Evolutionary conservation across 331 rosid species (phyloP).

Genomic region (Prunus yedoensis): DNA sequence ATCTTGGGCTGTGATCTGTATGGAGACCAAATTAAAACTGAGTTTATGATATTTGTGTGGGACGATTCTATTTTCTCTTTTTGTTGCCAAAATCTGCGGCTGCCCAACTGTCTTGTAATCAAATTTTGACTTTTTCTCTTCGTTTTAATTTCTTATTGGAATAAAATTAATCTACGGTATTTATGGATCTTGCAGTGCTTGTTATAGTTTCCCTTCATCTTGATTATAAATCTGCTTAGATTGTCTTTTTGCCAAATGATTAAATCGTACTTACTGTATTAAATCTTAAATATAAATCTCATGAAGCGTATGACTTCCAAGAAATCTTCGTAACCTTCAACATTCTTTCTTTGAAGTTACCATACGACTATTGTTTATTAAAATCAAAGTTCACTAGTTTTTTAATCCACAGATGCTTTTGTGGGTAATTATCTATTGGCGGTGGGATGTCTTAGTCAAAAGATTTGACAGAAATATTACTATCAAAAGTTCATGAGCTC

Average conservation of each 20-base stretch:
- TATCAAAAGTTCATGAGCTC: background rate
- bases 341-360: background rate
- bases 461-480: background rate
- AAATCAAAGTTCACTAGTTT: background rate
- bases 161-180: slow-evolving; percentile 2
- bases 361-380: background rate
- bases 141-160: background rate
- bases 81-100: slow-evolving; percentile 11
- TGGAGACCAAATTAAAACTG: background rate
- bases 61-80: background rate
- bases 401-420: background rate
- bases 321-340: too few species aligned
- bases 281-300: too few species aligned
- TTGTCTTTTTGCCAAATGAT: background rate
- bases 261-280: background rate
- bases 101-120: slow-evolving; percentile 4
- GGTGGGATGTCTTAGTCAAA: background rate
- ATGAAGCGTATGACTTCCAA: too few species aligned
- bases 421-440: background rate
- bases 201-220: background rate
- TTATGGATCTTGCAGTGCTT: slow-evolving; percentile 13
- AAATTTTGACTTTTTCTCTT: slow-evolving; percentile 4
- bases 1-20: background rate
- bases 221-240: slow-evolving; percentile 1
- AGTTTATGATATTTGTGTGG: background rate